These are phyloP conservation scores for Coccomyxa sp. DNA, from an alignment of 139 green algal genomes.

Conservation along the genomic window DNA sequence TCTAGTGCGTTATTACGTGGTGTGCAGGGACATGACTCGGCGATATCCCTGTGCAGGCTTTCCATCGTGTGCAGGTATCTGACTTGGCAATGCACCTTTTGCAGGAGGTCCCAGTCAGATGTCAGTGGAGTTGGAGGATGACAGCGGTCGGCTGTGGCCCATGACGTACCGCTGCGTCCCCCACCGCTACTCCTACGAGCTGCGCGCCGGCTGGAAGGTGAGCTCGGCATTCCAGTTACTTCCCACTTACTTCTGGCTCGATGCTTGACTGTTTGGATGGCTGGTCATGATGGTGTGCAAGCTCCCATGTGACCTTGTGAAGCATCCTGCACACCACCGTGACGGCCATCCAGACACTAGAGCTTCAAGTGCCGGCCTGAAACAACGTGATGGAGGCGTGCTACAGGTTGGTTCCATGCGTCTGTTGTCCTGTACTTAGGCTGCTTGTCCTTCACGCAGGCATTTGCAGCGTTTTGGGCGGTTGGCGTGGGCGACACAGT, in stretches of 20 bases:
- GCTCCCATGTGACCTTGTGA: background rate
- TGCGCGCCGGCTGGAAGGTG: slow-evolving; percentile 1
- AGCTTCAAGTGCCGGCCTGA: background rate
- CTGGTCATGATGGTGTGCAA: background rate
- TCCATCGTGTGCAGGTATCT: too few species aligned
- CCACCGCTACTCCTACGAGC: slow-evolving; percentile 19
- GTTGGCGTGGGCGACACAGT: slow-evolving; percentile 5
- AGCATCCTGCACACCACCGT: too few species aligned
- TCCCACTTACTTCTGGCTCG: background rate
- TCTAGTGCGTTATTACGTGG: too few species aligned
- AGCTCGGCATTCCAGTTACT: background rate
- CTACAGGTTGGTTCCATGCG: background rate
- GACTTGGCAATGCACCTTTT: too few species aligned
- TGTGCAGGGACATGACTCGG: too few species aligned
- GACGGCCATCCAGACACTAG: too few species aligned
- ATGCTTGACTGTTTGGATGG: background rate
- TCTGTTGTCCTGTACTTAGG: background rate
- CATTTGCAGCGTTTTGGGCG: slow-evolving; percentile 1
- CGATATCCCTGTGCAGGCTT: too few species aligned
- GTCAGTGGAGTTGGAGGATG: slow-evolving; percentile 8
- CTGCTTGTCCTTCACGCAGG: background rate
- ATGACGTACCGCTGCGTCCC: slow-evolving; percentile 19
- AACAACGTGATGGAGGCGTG: background rate
- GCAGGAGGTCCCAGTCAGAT: slow-evolving; percentile 9
- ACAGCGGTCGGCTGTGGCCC: slow-evolving; percentile 4